These are phyloP conservation scores for Boletellus sp. DNA, from an alignment of 768 basidiomycete genomes.

Conservation along the genomic window DNA sequence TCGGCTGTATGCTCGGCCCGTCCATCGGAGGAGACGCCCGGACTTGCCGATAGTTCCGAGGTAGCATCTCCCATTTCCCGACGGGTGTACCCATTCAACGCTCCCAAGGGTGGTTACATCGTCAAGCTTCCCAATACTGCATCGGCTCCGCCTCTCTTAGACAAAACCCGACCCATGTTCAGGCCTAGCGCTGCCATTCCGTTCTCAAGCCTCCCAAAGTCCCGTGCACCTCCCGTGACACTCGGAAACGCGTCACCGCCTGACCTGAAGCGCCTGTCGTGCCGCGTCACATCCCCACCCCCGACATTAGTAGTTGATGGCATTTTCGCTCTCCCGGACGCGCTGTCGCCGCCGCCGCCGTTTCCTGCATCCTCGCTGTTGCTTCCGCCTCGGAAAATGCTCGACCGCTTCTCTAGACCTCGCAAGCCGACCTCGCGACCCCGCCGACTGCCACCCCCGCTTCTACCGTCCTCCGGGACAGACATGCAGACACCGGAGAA, in stretches of 20 bases:
- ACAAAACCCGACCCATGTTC: not conserved
- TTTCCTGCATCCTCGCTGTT: not conserved
- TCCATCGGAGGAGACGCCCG: not conserved
- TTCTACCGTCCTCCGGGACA: not conserved
- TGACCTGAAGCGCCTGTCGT: not conserved
- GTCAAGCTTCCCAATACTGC: conserved; percentile 16
- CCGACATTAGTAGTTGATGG: conserved; percentile 20
- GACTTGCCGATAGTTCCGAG: not conserved
- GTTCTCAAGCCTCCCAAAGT: not conserved
- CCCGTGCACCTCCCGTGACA: not conserved
- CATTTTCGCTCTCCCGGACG: conserved; percentile 16
- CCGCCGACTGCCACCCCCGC: not conserved
- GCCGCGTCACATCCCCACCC: conserved; percentile 6
- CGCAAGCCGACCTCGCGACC: not conserved
- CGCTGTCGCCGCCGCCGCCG: not conserved
- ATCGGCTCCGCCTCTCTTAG: not conserved
- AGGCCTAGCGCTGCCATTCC: not conserved
- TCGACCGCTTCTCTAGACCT: not conserved
- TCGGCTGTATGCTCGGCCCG: not conserved
- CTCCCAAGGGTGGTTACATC: not conserved
- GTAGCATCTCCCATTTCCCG: conserved; percentile 5
- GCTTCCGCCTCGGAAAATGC: not conserved
- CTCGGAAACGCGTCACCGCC: not conserved
- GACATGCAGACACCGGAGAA: too few relatives aligned
- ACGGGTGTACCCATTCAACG: conserved; percentile 3